These are phyloP conservation scores for Blastobotrys serpentis DNA, from an alignment of 1,139 yeast genomes.

Conservation along the genomic window DNA sequence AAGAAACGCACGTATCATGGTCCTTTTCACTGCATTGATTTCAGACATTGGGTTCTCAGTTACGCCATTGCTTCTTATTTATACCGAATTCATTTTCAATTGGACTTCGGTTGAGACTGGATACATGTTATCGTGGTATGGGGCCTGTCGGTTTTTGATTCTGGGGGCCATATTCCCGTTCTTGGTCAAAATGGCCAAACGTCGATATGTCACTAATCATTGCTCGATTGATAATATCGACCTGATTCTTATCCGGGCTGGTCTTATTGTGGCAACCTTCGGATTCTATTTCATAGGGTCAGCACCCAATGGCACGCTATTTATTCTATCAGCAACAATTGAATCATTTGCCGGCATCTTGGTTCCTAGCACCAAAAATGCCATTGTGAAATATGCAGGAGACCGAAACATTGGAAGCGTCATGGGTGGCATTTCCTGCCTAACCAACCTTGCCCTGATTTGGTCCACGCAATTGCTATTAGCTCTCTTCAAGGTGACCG, in stretches of 20 bases:
- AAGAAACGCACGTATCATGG: slow-evolving; percentile 46
- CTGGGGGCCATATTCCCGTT: slow-evolving; percentile 47
- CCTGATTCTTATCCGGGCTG: slow-evolving; percentile 44
- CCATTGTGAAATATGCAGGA: slow-evolving; percentile 52
- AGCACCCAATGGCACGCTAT: slow-evolving; percentile 35
- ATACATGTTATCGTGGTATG: slow-evolving; percentile 54
- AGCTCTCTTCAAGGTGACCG: slow-evolving; percentile 33
- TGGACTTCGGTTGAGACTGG: slow-evolving; percentile 66
- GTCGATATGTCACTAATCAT: slow-evolving; percentile 31
- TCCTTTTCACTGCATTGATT: slow-evolving; percentile 44
- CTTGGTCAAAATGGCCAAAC: slow-evolving; percentile 40
- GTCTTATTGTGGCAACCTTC: slow-evolving; percentile 44
- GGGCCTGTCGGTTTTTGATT: slow-evolving; percentile 47
- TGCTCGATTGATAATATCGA: slow-evolving; percentile 55
- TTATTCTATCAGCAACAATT: slow-evolving; percentile 38
- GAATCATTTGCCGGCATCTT: slow-evolving; percentile 50
- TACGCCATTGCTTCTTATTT: slow-evolving; percentile 53
- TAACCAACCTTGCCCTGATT: slow-evolving; percentile 31
- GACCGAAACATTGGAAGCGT: slow-evolving; percentile 36
- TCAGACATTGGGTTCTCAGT: slow-evolving; percentile 38
- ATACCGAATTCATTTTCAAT: slow-evolving; percentile 55
- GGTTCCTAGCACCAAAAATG: slow-evolving; percentile 50
- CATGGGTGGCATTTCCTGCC: slow-evolving; percentile 36
- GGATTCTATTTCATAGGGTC: slow-evolving; percentile 45
- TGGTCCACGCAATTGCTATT: slow-evolving; percentile 35